Evolutionary conservation across 192 early-diverging fungal genomes (phyloP), one percentile per base, ranked within the genome.

Genomic region (Backusella macrospora): DNA sequence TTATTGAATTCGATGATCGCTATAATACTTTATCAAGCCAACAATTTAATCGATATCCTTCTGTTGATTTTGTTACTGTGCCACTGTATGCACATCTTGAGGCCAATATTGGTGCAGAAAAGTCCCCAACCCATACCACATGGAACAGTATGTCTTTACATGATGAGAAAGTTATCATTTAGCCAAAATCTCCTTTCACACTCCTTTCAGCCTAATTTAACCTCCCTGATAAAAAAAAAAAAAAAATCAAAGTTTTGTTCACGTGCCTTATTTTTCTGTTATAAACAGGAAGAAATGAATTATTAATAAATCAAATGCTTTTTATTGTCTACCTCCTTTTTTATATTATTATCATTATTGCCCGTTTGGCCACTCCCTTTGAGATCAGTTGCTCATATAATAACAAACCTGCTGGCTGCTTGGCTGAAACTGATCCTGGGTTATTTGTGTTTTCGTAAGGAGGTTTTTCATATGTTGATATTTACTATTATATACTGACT

Each of bases 1-100:
- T 65, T n/a, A 78, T 78, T 29, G 55, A 73, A 29, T 78, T 78
- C 39, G 77, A 78, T 70, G 77, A 78, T 62, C 66, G 77, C 6
- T 78, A 71, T 49, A 69, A 74, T 44, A 34, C 69, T 16, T 29
- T 71, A 4, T 49, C 67, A 18, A 70, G 45, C n/a, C 52, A 76
- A 29, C 40, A 69, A 37, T 70, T 68, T 45, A 64, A 55, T 23
- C 39, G 55, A 40, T 76, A 70, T 49, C 68, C 74, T 29, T 70
- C 72, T 67, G 62, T 74, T 13, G 77, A 74, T 4, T 78, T 73
- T 74, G 77, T 78, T 45, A 68, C 42, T 39, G 72, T 78, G 10
- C 72, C 77, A 40, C 67, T 78, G 8, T 69, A 69, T 65, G 46
- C 72, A 29, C 47, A 62, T 55, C 45, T 48, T 29, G 34, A n/a